These are phyloP conservation scores for Boletus subcaerulescens DNA, from an alignment of 768 basidiomycete species.

Conservation along the genomic window DNA sequence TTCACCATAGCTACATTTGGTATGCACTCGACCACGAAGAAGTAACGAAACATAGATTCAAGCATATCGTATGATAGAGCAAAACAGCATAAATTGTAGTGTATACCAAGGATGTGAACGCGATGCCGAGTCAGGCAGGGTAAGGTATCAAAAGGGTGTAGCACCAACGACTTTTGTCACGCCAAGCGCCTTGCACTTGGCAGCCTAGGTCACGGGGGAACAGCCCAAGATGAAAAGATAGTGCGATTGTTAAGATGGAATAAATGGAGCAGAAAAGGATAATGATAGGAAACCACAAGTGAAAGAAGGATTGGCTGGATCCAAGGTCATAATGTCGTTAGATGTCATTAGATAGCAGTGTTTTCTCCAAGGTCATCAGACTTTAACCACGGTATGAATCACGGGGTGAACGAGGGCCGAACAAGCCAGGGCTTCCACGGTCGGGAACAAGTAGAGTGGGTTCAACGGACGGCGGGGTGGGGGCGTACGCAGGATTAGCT, in stretches of 20 bases:
- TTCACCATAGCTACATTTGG: too few species aligned
- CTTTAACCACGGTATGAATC: slow-evolving; percentile 29
- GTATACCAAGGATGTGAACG: background rate
- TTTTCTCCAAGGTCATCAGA: background rate
- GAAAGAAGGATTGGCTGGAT: slow-evolving; percentile 2
- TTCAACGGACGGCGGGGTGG: slow-evolving; percentile 60
- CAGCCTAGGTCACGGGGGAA: background rate
- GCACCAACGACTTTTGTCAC: background rate
- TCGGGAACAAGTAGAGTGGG: slow-evolving; percentile 62
- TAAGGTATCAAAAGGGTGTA: background rate
- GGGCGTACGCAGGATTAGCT: slow-evolving; percentile 59
- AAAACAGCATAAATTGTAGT: background rate
- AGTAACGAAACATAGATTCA: slow-evolving; percentile 17
- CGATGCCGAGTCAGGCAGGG: background rate
- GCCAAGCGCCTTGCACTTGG: background rate
- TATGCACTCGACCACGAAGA: background rate
- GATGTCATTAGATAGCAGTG: slow-evolving; percentile 7
- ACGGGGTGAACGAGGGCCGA: slow-evolving; percentile 72
- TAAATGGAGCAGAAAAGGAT: slow-evolving; percentile 10
- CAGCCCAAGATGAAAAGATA: background rate
- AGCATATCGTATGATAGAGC: slow-evolving; percentile 16
- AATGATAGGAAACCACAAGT: slow-evolving; percentile 23
- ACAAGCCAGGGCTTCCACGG: slow-evolving; percentile 61
- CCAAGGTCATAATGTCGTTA: slow-evolving; percentile 22
- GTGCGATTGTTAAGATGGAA: background rate